Evolutionary conservation across 2,329 filamentous ascomycete genomes (phyloP).

Genomic region (Salinomyces thailandicus): DNA sequence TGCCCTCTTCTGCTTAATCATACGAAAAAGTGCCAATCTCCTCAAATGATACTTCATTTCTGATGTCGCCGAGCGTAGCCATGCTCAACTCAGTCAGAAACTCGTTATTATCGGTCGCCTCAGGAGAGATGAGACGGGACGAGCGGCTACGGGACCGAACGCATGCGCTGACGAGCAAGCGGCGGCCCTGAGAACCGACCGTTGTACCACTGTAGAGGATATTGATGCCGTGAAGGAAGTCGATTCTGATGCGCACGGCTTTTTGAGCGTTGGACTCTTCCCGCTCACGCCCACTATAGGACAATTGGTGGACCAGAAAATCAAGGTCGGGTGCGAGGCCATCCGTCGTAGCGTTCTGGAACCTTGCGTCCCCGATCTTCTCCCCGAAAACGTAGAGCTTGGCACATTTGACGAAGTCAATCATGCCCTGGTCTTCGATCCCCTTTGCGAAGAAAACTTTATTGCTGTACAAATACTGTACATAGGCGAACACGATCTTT

Average conservation of each 20-base stretch:
- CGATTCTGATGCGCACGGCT: too few relatives aligned
- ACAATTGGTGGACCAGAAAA: not conserved
- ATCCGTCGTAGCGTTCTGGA: not conserved
- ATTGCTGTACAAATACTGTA: not conserved
- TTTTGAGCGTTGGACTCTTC: too few relatives aligned
- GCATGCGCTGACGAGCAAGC: not conserved
- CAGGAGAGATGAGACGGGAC: not conserved
- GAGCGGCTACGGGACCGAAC: not conserved
- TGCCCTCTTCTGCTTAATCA: too few relatives aligned
- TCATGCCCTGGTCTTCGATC: not conserved
- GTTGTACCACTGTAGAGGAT: not conserved
- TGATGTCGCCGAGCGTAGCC: too few relatives aligned
- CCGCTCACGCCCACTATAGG: too few relatives aligned
- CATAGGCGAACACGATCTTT: not conserved
- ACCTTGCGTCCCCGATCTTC: not conserved
- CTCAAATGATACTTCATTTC: too few relatives aligned
- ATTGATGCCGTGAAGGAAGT: not conserved
- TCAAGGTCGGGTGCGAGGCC: too few relatives aligned
- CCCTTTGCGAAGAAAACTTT: not conserved
- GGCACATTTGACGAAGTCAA: not conserved
- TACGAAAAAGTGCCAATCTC: too few relatives aligned
- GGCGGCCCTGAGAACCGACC: not conserved
- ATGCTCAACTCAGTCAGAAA: not conserved
- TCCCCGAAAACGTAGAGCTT: slow-evolving; percentile 1
- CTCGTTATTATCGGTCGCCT: not conserved